These are phyloP conservation scores for Vanrija sp. DNA, from an alignment of 1,284 basidiomycete genomes.

Conservation along the genomic window DNA sequence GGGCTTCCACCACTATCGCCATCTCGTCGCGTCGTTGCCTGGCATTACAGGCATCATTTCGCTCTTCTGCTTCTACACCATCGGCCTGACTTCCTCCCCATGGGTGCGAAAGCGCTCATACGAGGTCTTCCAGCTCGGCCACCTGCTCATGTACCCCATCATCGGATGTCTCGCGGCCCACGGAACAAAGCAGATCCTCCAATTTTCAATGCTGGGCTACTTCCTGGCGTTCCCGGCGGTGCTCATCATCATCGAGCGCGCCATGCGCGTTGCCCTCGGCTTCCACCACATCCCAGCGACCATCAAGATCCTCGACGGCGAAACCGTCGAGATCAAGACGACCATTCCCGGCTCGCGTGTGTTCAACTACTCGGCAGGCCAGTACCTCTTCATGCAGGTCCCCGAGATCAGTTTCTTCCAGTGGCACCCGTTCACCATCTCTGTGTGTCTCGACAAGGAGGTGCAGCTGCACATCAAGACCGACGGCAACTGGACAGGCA, in stretches of 20 bases:
- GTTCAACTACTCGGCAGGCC: constrained; percentile 26
- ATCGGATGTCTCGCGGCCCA: constrained; percentile 29
- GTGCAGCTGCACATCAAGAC: constrained; percentile 33
- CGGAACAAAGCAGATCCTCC: constrained; percentile 24
- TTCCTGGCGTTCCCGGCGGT: constrained; percentile 35
- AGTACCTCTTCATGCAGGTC: constrained; percentile 31
- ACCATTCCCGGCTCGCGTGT: constrained; percentile 14
- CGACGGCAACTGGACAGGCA: constrained; percentile 28
- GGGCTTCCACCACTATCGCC: constrained; percentile 15
- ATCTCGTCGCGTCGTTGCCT: constrained; percentile 16
- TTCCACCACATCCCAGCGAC: constrained; percentile 22
- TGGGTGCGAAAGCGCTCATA: constrained; percentile 23
- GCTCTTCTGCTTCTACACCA: constrained; percentile 23
- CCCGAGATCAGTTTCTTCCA: constrained; percentile 20
- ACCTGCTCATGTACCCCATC: constrained; percentile 34
- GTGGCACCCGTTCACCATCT: constrained; percentile 35
- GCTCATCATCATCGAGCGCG: constrained; percentile 25
- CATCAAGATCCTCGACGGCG: constrained; percentile 23
- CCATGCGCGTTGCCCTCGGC: constrained; percentile 13
- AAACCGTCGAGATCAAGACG: constrained; percentile 24
- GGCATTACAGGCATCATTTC: constrained; percentile 24
- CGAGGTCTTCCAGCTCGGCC: constrained; percentile 30
- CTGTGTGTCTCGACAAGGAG: constrained; percentile 18
- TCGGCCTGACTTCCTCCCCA: constrained; percentile 19
- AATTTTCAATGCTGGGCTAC: constrained; percentile 33